Conservation (phyloP, 345 rosid genomes). For the Bruguiera parviflora region DNA sequence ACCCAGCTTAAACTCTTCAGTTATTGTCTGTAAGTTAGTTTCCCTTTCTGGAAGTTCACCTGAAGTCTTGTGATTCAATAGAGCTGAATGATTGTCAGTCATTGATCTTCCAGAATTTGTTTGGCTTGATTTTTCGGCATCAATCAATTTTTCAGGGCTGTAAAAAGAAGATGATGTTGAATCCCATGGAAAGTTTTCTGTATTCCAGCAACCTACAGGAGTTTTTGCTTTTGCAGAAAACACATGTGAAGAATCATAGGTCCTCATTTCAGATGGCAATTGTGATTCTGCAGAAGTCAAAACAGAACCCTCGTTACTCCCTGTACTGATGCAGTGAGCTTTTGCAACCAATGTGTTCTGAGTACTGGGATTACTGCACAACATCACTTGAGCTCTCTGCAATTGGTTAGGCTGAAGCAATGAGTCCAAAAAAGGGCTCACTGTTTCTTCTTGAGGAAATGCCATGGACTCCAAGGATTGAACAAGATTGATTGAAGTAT, state of each 20-base stretch:
- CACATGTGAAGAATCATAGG: neutral
- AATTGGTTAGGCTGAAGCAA: neutral
- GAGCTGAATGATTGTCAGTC: conserved; percentile 14
- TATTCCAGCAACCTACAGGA: conserved; percentile 2
- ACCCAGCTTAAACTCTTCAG: conserved; percentile 36
- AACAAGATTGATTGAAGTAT: conserved; percentile 28
- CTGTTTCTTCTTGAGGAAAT: conserved; percentile 18
- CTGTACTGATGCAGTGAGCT: conserved; percentile 35
- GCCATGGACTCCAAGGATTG: conserved; percentile 12
- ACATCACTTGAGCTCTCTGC: conserved; percentile 13
- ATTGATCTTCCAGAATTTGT: conserved; percentile 7
- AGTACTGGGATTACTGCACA: conserved; percentile 1
- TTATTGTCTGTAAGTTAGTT: conserved; percentile 24
- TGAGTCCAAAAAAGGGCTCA: conserved; percentile 16
- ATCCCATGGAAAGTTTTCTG: neutral
- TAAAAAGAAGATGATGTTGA: conserved; percentile 18
- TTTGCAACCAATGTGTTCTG: conserved; percentile 13
- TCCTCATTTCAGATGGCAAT: conserved; percentile 18
- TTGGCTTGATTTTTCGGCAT: conserved; percentile 12
- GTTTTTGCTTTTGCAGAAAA: conserved; percentile 1
- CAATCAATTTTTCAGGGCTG: conserved; percentile 17
- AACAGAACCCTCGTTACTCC: conserved; percentile 42
- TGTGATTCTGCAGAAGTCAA: conserved; percentile 38
- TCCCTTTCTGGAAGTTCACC: conserved; percentile 24
- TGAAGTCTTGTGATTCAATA: conserved; percentile 7